Percentiles rank a stretch among this genome's conserved stretches.
Conservation (phyloP, 2,329 filamentous ascomycete genomes). For the Diaporthe sp. region DNA sequence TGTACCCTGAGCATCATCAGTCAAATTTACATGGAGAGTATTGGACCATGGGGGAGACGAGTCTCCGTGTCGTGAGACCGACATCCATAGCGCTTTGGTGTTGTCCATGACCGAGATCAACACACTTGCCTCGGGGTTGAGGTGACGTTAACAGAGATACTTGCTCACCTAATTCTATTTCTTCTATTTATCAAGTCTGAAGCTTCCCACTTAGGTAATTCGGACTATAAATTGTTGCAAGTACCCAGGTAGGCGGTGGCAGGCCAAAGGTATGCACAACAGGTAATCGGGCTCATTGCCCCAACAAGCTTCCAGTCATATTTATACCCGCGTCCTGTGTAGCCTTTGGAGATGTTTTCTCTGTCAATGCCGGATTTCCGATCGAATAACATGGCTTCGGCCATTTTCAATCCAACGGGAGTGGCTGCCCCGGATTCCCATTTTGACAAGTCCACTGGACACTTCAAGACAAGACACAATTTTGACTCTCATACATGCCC, state of each 20-base stretch:
- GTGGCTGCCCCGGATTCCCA: neutral
- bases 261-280: neutral
- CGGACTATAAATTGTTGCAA: neutral
- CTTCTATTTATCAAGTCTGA: neutral
- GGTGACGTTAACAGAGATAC: neutral
- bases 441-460: neutral
- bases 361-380: neutral
- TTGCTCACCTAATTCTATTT: neutral
- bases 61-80: neutral
- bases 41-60: too few relatives aligned
- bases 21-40: too few relatives aligned
- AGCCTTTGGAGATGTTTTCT: neutral
- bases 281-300: neutral
- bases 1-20: neutral
- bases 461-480: neutral
- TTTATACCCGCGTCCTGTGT: neutral
- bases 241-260: neutral
- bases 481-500: neutral
- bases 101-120: neutral
- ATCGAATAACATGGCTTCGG: neutral
- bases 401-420: neutral
- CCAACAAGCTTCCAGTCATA: neutral
- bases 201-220: neutral
- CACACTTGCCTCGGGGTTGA: neutral
- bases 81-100: neutral